phyloP scores from a whole-genome alignment of 805 yeast species.

The Nakazawaea wyomingensis region DNA sequence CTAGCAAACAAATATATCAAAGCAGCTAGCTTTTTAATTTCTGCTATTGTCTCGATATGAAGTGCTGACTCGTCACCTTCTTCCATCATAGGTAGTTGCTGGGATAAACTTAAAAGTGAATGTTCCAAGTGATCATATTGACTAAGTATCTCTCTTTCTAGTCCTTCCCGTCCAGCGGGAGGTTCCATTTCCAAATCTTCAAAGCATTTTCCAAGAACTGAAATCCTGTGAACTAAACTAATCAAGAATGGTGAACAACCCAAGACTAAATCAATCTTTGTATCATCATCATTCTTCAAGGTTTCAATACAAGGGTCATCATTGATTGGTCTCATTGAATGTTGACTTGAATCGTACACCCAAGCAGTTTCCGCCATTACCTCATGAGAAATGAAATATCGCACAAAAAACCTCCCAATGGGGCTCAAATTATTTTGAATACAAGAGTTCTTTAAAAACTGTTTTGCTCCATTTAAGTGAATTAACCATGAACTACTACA shows the following conservation, averaged over 20 bases:
- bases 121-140: constrained; percentile 25
- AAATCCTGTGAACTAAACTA: constrained; percentile 29
- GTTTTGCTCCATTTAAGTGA: constrained; percentile 33
- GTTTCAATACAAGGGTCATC: constrained; percentile 27
- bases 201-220: constrained; percentile 31
- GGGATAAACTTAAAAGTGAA: constrained; percentile 22
- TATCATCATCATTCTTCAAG: constrained; percentile 29
- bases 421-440: constrained; percentile 25
- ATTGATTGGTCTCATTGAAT: constrained; percentile 17
- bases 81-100: constrained; percentile 18
- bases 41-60: constrained; percentile 28
- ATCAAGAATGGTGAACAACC: constrained; percentile 36
- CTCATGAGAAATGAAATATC: constrained; percentile 37
- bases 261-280: constrained; percentile 31
- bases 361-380: constrained; percentile 40
- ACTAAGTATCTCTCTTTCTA: constrained; percentile 20
- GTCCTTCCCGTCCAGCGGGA: constrained; percentile 9
- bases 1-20: constrained; percentile 31
- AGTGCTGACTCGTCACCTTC: constrained; percentile 16
- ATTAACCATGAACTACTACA: constrained; percentile 35
- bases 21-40: constrained; percentile 32
- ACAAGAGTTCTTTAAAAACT: constrained; percentile 25
- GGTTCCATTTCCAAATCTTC: constrained; percentile 29
- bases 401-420: constrained; percentile 29
- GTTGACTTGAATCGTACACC: constrained; percentile 20